These are phyloP conservation scores for Berberis vulgaris DNA, from an alignment of 164 flowering plant genomes.

Conservation along the genomic window DNA sequence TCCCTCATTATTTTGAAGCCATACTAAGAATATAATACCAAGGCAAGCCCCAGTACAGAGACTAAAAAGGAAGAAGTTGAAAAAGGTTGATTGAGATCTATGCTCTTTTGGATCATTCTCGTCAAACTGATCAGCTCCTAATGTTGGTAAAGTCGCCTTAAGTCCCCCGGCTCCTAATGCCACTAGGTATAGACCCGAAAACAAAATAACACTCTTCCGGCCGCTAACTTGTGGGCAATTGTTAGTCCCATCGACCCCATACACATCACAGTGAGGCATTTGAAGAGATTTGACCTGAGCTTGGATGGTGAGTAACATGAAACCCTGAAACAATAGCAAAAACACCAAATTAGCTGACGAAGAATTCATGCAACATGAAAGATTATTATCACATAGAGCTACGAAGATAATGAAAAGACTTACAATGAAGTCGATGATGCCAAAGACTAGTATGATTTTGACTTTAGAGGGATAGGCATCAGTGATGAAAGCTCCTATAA, in stretches of 20 bases:
- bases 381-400: not conserved
- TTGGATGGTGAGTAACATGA: constrained; percentile 27
- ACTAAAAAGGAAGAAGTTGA: constrained; percentile 31
- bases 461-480: constrained; percentile 17
- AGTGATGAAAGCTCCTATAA: constrained; percentile 18
- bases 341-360: not conserved
- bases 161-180: constrained; percentile 37
- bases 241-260: not conserved
- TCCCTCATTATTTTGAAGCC: constrained; percentile 29
- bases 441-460: constrained; percentile 12
- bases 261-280: constrained; percentile 18
- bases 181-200: constrained; percentile 24
- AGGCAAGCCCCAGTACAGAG: constrained; percentile 23
- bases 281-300: constrained; percentile 19
- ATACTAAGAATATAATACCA: constrained; percentile 29
- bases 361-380: not conserved
- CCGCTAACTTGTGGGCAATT: constrained; percentile 23
- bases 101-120: constrained; percentile 17
- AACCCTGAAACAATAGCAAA: constrained; percentile 18
- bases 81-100: constrained; percentile 22
- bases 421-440: constrained; percentile 16
- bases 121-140: constrained; percentile 35
- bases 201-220: constrained; percentile 17
- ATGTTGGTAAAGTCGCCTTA: constrained; percentile 23
- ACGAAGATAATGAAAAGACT: not conserved